Evolutionary conservation across 106 monocot species (phyloP).

Genomic region (Phalaenopsis equestris): DNA sequence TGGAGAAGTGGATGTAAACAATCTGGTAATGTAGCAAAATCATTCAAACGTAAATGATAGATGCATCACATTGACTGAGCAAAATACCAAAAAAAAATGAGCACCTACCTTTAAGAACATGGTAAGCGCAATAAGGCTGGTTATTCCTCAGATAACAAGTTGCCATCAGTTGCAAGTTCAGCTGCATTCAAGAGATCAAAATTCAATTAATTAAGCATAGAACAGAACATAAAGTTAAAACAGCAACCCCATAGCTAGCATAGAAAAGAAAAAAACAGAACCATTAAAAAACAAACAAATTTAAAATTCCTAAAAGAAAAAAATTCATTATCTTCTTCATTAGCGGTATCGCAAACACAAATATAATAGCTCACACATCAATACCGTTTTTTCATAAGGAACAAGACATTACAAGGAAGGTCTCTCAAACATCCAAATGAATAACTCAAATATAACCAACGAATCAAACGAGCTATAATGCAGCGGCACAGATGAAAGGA

Average conservation of each 20-base stretch:
- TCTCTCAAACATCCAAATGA: background rate
- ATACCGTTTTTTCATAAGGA: background rate
- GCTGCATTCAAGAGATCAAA: slow-evolving; percentile 34
- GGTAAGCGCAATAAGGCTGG: slow-evolving; percentile 83
- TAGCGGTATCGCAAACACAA: background rate
- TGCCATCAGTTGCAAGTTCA: slow-evolving; percentile 80
- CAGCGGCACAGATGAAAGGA: background rate
- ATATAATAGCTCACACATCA: background rate
- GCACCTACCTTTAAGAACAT: slow-evolving; percentile 77
- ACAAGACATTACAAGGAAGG: background rate
- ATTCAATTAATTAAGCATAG: background rate
- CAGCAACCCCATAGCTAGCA: background rate
- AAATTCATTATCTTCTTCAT: background rate
- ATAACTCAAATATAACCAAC: background rate
- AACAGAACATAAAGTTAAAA: background rate
- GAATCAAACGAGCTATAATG: background rate
- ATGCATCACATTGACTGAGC: background rate
- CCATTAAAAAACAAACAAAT: background rate
- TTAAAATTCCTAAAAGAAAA: background rate
- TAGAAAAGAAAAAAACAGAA: background rate
- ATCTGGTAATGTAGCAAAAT: background rate
- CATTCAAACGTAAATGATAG: background rate
- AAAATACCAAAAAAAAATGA: background rate
- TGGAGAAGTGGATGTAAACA: background rate
- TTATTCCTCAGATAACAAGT: slow-evolving; percentile 86